phyloP scores from a whole-genome alignment of 441 rosid genomes.

The Pelargonium citronellum region DNA sequence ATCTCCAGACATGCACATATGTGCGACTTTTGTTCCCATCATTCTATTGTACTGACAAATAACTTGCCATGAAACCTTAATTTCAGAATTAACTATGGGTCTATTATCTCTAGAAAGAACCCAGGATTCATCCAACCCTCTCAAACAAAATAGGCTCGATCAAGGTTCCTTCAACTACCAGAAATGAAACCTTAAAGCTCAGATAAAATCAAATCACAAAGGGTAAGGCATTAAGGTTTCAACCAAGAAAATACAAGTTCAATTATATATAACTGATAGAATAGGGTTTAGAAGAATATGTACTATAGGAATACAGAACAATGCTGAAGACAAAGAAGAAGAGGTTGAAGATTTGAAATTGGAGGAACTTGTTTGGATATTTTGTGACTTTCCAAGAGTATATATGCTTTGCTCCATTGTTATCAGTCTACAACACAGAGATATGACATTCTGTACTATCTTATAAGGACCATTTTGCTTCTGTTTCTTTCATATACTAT shows the following conservation, averaged over 20 bases:
- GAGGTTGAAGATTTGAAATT: neutral
- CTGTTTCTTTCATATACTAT: no score
- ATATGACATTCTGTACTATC: no score
- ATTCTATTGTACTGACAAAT: neutral
- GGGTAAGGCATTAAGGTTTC: neutral
- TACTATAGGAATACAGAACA: neutral
- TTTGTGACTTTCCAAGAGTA: neutral
- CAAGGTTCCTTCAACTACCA: neutral
- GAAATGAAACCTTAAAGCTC: neutral
- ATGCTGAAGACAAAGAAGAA: neutral
- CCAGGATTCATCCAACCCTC: neutral
- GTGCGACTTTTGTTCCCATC: neutral
- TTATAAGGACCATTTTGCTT: no score
- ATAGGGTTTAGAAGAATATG: neutral
- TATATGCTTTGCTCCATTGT: no score
- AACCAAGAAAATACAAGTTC: neutral
- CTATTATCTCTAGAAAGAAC: neutral
- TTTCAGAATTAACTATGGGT: neutral
- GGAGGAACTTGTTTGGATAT: neutral
- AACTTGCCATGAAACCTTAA: neutral
- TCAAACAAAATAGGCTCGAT: neutral
- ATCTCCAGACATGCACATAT: no score
- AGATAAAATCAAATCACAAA: neutral
- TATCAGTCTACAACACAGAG: no score
- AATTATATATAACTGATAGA: neutral